Conservation (phyloP, 1,139 yeast genomes). For the Kodamaea suecica region DNA sequence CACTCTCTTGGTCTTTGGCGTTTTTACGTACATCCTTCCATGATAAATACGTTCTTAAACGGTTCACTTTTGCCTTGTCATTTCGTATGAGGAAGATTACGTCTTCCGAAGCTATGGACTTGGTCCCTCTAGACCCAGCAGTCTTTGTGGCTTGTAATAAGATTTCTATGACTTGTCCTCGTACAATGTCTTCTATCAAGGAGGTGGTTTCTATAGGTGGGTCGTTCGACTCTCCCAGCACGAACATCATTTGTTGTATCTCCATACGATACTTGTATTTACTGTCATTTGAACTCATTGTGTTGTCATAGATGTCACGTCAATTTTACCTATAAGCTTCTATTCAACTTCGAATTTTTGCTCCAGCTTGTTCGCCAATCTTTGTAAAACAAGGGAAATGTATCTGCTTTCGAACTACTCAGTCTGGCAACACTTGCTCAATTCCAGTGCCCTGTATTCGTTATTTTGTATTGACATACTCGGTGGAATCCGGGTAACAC, state of each 20-base stretch:
- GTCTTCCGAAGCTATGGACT: constrained; percentile 87
- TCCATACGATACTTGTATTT: constrained; percentile 79
- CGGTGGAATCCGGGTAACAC: too few species aligned
- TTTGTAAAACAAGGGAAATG: too few species aligned
- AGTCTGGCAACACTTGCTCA: too few species aligned
- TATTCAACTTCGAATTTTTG: too few species aligned
- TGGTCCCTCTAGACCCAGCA: constrained; percentile 78
- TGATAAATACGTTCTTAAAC: constrained; percentile 83
- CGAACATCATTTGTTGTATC: constrained; percentile 98
- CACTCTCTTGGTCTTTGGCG: constrained; percentile 92
- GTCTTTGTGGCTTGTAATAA: constrained; percentile 75
- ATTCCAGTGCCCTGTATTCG: too few species aligned
- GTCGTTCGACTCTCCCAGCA: constrained; percentile 90
- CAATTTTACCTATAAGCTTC: too few species aligned
- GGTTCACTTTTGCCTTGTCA: constrained; percentile 90
- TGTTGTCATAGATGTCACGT: neutral
- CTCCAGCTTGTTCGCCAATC: too few species aligned
- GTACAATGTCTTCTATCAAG: constrained; percentile 88
- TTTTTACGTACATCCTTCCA: constrained; percentile 98
- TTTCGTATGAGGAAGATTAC: constrained; percentile 88
- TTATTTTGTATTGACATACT: too few species aligned
- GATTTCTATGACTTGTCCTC: constrained; percentile 91
- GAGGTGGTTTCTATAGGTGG: constrained; percentile 91
- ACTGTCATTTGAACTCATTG: constrained; percentile 20
- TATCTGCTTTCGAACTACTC: too few species aligned